Base-by-base conservation (phyloP, 345 rosid genomes). In the Arabidopsis thaliana region DNA sequence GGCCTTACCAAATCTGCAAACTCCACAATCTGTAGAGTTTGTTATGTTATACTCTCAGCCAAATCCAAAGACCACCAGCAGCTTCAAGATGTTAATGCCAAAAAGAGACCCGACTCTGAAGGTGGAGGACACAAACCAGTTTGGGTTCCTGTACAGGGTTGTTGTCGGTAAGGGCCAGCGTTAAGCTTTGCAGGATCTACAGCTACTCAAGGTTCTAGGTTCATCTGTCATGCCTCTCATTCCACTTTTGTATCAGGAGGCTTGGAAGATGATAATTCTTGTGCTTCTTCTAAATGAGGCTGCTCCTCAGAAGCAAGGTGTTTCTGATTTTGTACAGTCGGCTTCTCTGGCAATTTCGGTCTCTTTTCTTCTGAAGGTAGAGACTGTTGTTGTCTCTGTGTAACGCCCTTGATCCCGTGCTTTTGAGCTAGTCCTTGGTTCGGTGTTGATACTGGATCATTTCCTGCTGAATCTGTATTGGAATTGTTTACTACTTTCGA, bases 91-190 rank as follows among this genome's bases (percentile, higher is more conserved):
- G 52, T 38, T 67, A 52, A 45, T 45, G 71, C 70, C 70, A 58
- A 66, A 58, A 57, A 65, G 60, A 36, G 69, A 61, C 40, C 62
- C 8, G 50, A 42, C 70, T 69, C 64, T 36, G 65, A 69, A 4
- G 65, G 38, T 6, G 50, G 67, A 33, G 16, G 59, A 48, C 60
- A 60, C 49, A 49, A 65, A 77, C 44, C 40, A 57, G 66, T 45
- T 40, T 60, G 8, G 60, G 28, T 37, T 89, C 96, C 99, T 89
- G 96, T 89, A 87, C 91, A 88, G 73, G 77, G 87, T 84, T 81
- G 87, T 84, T 81, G 87, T 76, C 67, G 69, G 48, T 65, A 69
- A 84, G 85, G 84, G 91, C 86, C 81, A 78, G 87, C 82, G 74
- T 42, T 84, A 82, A 78, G 70, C 69, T 81, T 80, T 68, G 85